Percentiles rank a stretch among this genome's conserved stretches.
Conservation (phyloP, 1,284 basidiomycete genomes). For the Coniferiporia sulphurascens region DNA sequence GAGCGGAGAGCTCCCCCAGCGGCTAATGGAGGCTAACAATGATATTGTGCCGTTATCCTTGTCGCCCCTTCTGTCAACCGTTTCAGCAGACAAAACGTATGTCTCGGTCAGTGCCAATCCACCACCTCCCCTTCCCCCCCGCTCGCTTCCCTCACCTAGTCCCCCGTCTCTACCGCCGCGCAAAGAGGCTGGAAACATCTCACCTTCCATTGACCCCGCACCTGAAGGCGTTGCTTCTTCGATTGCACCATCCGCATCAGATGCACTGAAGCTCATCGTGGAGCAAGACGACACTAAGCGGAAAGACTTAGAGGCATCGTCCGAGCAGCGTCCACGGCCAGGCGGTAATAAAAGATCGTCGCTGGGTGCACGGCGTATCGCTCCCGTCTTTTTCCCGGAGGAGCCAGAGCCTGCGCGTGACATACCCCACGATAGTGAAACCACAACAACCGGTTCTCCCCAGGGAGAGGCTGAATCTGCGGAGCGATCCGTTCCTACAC, state of each 20-base stretch:
- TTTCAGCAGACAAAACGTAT: constrained; percentile 3
- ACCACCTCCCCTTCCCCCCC: constrained; percentile 53
- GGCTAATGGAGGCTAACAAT: constrained; percentile 8
- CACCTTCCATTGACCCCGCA: not conserved
- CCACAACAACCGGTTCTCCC: not conserved
- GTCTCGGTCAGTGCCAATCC: constrained; percentile 33
- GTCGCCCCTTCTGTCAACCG: constrained; percentile 14
- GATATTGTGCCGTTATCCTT: constrained; percentile 15
- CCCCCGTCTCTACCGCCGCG: constrained; percentile 4
- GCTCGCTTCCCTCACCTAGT: constrained; percentile 22
- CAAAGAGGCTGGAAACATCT: not conserved
- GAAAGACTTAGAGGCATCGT: constrained; percentile 22
- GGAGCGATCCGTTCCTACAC: not conserved
- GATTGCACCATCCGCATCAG: constrained; percentile 40
- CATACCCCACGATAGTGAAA: not conserved
- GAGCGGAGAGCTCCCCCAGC: constrained; percentile 17
- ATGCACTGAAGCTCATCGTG: constrained; percentile 50
- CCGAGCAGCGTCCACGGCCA: not conserved
- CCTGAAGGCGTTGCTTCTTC: not conserved
- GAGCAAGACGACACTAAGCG: constrained; percentile 39
- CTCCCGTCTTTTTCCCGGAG: not conserved
- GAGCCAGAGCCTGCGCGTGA: constrained; percentile 5
- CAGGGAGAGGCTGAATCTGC: not conserved
- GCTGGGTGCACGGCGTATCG: constrained; percentile 14
- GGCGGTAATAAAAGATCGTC: constrained; percentile 10